These are phyloP conservation scores for Lunularia cruciata DNA, from an alignment of 225 moss, liverwort and hornwort genomes.

Conservation along the genomic window DNA sequence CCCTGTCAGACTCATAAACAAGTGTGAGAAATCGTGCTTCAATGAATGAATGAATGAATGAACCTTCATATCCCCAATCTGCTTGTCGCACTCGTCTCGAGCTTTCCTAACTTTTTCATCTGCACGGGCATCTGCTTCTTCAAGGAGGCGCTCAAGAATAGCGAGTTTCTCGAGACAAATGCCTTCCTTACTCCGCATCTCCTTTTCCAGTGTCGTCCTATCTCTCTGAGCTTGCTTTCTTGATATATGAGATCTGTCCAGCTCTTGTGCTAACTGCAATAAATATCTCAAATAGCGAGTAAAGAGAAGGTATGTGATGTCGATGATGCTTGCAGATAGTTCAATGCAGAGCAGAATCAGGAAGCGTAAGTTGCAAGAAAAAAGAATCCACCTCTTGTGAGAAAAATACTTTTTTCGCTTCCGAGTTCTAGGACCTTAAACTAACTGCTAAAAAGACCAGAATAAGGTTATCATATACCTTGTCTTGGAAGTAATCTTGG, in stretches of 20 bases:
- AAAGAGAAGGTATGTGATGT: no score
- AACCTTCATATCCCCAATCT: slow-evolving; percentile 53
- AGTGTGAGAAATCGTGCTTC: no score
- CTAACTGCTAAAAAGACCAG: background rate
- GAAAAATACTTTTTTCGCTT: no score
- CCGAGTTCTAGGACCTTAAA: no score
- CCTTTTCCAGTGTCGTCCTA: slow-evolving; percentile 39
- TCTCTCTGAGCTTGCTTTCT: slow-evolving; percentile 57
- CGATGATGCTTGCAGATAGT: background rate
- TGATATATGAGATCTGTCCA: slow-evolving; percentile 59
- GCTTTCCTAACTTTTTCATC: slow-evolving; percentile 42
- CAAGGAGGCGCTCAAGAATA: slow-evolving; percentile 48
- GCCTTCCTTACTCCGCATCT: slow-evolving; percentile 58
- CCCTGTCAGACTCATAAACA: no score
- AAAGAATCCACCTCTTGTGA: background rate
- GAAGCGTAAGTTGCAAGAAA: background rate
- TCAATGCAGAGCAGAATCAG: background rate
- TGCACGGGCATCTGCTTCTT: slow-evolving; percentile 50
- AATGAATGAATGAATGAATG: background rate
- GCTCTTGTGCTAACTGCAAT: slow-evolving; percentile 59
- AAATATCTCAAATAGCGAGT: no score
- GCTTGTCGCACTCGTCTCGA: slow-evolving; percentile 29
- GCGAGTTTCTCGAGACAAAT: slow-evolving; percentile 53
- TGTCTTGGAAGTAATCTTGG: slow-evolving; percentile 64
- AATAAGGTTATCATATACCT: slow-evolving; percentile 32